Evolutionary conservation across 495 filamentous ascomycete species (phyloP).

Genomic region (Rostrohypoxylon terebratum): DNA sequence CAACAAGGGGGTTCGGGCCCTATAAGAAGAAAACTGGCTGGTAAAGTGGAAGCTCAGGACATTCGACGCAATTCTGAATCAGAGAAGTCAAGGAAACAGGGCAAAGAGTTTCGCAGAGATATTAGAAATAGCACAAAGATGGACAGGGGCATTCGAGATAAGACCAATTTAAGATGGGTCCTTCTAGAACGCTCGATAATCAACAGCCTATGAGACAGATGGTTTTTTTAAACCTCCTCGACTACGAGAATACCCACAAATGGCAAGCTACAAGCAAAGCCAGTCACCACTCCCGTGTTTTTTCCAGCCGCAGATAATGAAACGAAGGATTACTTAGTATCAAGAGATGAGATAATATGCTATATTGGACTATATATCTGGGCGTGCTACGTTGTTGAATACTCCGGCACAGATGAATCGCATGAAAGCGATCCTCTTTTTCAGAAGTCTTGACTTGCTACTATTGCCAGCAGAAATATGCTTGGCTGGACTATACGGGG

Average conservation of each 20-base stretch:
- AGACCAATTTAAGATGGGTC: not conserved
- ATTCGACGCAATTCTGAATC: not conserved
- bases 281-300: slow-evolving; percentile 3
- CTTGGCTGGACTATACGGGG: slow-evolving; percentile 17
- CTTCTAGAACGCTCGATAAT: not conserved
- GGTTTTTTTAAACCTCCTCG: not conserved
- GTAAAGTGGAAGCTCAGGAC: not conserved
- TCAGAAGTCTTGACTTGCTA: slow-evolving; percentile 18
- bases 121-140: slow-evolving; percentile 23
- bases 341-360: slow-evolving; percentile 6
- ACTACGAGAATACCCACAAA: slow-evolving; percentile 1
- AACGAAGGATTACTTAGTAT: slow-evolving; percentile 1
- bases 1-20: not conserved
- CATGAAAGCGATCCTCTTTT: slow-evolving; percentile 31
- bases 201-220: slow-evolving; percentile 1
- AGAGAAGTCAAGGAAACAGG: not conserved
- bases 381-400: slow-evolving; percentile 30
- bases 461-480: slow-evolving; percentile 1
- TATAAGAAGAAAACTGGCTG: not conserved
- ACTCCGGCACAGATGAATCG: slow-evolving; percentile 15
- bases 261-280: not conserved
- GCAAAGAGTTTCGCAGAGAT: not conserved
- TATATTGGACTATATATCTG: slow-evolving; percentile 40
- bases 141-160: not conserved
- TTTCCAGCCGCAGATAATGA: slow-evolving; percentile 6